Evolutionary conservation across 176 grass and related monocot species (phyloP), one percentile per base, ranked within the genome.

Genomic region (Zea luxurians): DNA sequence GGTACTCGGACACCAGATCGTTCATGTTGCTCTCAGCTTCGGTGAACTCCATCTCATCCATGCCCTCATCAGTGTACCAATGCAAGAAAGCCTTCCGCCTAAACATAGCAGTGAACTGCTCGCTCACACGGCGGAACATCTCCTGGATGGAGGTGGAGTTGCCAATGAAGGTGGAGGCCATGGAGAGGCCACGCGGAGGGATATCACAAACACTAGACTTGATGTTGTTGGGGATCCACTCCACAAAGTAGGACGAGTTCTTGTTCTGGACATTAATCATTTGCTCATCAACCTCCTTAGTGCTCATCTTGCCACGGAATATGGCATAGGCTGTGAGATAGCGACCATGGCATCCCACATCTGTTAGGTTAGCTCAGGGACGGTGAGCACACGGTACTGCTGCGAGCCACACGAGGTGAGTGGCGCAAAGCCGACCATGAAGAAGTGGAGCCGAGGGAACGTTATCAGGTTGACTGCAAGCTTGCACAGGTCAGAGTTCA

Each of bases 41-140:
- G 27, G 93, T 96, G 76, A 96, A 96, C 76, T 96, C 93, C 93
- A 96, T 96, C 80, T 96, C 93, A 15, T 96, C 93, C 93, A 96
- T 96, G 44, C 93, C 93, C 76, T 96, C 93, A 0, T 87, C 93
- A 0, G 93, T 96, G 82, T 96, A 96, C 93, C 93, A 96, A 34
- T 96, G 93, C 90, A 96, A 92, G 87, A 96, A 96, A 27, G 93
- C 93, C 85, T 96, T 96, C 75, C 93, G 84, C 82, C 93, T 85
- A 84, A 96, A 96, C 93, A 96, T 96, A 20, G 90, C 93, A 4
- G 93, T 96, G 79, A 96, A 96, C 76, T 96, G 93, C 90, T 27
- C 27, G 27, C 27, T 27, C 27, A 27, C 27, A 27, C 27, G 27
- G 27, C 27, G 27, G 27, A 27, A 27, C 27, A 27, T 27, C 27